Conservation (phyloP, 768 basidiomycete genomes). For the Russula ochroleuca region DNA sequence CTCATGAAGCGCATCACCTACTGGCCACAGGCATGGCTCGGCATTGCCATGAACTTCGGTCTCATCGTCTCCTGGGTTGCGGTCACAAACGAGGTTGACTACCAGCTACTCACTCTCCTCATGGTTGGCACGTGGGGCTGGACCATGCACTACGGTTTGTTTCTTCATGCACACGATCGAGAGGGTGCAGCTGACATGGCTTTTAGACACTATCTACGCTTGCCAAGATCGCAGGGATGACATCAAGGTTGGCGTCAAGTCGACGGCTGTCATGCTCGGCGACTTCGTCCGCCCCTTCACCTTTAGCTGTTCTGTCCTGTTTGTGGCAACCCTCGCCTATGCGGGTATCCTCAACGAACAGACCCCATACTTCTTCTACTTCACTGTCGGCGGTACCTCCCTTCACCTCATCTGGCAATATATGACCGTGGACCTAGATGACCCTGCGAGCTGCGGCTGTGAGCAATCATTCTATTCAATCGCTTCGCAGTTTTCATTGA, state of each 20-base stretch:
- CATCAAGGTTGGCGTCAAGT: slow-evolving; percentile 63
- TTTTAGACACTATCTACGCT: slow-evolving; percentile 62
- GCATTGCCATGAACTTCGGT: slow-evolving; percentile 49
- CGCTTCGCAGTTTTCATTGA: neutral
- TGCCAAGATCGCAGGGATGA: slow-evolving; percentile 77
- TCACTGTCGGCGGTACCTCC: slow-evolving; percentile 28
- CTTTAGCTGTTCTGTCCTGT: slow-evolving; percentile 47
- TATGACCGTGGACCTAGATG: slow-evolving; percentile 28
- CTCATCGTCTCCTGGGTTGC: slow-evolving; percentile 48
- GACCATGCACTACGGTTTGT: slow-evolving; percentile 43
- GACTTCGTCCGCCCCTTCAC: slow-evolving; percentile 55
- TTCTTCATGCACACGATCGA: neutral
- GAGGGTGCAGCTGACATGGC: neutral
- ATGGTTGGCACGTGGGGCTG: slow-evolving; percentile 33
- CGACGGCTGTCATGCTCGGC: slow-evolving; percentile 73
- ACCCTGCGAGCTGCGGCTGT: slow-evolving; percentile 27
- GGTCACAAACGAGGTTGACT: slow-evolving; percentile 36
- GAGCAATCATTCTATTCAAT: neutral
- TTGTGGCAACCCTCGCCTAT: slow-evolving; percentile 50
- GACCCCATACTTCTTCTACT: slow-evolving; percentile 27
- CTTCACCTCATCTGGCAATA: slow-evolving; percentile 31
- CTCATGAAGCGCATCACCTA: slow-evolving; percentile 53
- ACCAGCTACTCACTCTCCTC: slow-evolving; percentile 21
- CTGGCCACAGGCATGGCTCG: slow-evolving; percentile 63
- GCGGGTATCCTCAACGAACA: slow-evolving; percentile 45